Conservation (phyloP, 1,139 yeast genomes). For the Oligophagozyma castellii region DNA sequence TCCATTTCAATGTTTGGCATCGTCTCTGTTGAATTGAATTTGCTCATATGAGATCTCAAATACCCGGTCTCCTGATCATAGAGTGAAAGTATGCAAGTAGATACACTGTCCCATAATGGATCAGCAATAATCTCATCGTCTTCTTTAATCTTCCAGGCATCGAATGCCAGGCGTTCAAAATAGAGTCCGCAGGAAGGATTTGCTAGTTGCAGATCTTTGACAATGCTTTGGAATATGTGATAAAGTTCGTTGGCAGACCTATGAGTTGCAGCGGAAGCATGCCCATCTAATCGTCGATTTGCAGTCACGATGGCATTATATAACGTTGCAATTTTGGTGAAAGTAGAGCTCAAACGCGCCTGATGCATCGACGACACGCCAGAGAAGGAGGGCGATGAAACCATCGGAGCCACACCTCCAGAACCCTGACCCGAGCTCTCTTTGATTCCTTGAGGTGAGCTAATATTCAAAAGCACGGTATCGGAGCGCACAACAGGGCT, state of each 20-base stretch:
- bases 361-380: slow-evolving; percentile 1
- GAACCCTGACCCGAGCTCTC: slow-evolving; percentile 3
- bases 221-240: slow-evolving; percentile 23
- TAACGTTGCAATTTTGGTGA: slow-evolving; percentile 16
- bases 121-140: slow-evolving; percentile 18
- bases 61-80: slow-evolving; percentile 20
- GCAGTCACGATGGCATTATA: slow-evolving; percentile 18
- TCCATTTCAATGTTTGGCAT: too few species aligned
- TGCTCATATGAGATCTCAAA: slow-evolving; percentile 7
- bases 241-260: slow-evolving; percentile 23
- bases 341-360: slow-evolving; percentile 13
- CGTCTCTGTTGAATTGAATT: slow-evolving; percentile 6
- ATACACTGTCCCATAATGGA: slow-evolving; percentile 19
- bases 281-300: too few species aligned
- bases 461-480: slow-evolving; percentile 10
- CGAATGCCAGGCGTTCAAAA: slow-evolving; percentile 17
- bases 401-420: neutral
- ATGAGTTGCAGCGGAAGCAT: slow-evolving; percentile 19
- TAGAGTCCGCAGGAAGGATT: slow-evolving; percentile 20
- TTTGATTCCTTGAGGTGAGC: slow-evolving; percentile 15
- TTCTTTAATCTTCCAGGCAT: slow-evolving; percentile 19
- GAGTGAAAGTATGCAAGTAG: slow-evolving; percentile 15
- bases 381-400: neutral
- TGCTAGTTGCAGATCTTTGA: slow-evolving; percentile 21
- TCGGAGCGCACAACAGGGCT: slow-evolving; percentile 16